Percentiles rank a stretch among this genome's conserved stretches.
Evolutionary conservation across 495 filamentous ascomycete genomes (phyloP).

Genomic region (Apiosordaria backusii): DNA sequence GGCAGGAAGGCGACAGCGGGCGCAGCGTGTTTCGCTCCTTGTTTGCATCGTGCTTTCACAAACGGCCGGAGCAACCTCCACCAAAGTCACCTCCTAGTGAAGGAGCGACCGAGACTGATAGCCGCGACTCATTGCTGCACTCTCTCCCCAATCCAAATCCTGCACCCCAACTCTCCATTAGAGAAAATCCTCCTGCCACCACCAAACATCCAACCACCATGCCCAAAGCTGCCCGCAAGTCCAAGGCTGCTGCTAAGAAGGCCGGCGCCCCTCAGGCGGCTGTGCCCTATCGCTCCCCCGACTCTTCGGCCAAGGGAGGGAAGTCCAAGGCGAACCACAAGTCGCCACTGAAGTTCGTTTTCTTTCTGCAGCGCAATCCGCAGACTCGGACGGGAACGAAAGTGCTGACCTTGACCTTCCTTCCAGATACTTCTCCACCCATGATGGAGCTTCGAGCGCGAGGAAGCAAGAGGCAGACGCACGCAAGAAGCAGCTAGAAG

Average conservation of each 20-base stretch:
- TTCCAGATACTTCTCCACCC: conserved; percentile 4
- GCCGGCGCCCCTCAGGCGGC: not conserved
- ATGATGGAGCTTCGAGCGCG: not conserved
- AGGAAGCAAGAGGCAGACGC: not conserved
- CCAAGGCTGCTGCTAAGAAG: conserved; percentile 15
- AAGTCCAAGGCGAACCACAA: not conserved
- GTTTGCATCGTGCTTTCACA: conserved; percentile 31
- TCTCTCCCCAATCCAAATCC: conserved; percentile 3
- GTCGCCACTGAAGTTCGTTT: not conserved
- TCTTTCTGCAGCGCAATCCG: not conserved
- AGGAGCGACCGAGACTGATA: conserved; percentile 26
- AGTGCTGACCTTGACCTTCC: not conserved
- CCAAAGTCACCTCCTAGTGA: conserved; percentile 20
- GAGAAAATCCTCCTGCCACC: not conserved
- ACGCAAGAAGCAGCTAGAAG: conserved; percentile 1
- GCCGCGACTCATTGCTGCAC: conserved; percentile 16
- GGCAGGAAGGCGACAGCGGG: not conserved
- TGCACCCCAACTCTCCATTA: not conserved
- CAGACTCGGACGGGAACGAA: not conserved
- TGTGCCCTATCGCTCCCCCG: not conserved
- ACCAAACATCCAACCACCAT: conserved; percentile 5
- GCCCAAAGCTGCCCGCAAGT: conserved; percentile 11
- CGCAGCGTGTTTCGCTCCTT: conserved; percentile 7
- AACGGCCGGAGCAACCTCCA: conserved; percentile 13
- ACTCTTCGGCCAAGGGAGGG: not conserved